phyloP scores from a whole-genome alignment of 352 stramenopile species.

The Globisporangium barbulae region DNA sequence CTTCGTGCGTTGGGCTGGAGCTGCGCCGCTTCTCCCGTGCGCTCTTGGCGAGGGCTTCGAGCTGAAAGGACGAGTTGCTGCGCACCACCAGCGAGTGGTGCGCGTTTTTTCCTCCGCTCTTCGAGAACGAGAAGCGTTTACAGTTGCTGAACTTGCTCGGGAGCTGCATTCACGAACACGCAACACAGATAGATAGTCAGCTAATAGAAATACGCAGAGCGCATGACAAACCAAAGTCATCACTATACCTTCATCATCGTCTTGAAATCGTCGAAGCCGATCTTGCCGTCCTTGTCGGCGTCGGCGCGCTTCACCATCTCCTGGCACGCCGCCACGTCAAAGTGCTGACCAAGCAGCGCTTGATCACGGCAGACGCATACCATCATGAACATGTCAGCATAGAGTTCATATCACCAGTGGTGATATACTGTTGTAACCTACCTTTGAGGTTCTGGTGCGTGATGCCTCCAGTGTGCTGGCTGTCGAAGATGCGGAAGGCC shows the following conservation, averaged over 20 bases:
- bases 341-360: constrained; percentile 58
- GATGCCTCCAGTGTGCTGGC: constrained; percentile 56
- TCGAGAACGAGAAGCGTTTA: constrained; percentile 3
- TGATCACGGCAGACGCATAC: not conserved
- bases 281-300: constrained; percentile 59
- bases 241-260: constrained; percentile 52
- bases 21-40: constrained; percentile 19
- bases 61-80: constrained; percentile 21
- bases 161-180: constrained; percentile 6
- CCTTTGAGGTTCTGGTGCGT: constrained; percentile 42
- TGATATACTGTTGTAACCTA: not conserved
- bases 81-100: constrained; percentile 21
- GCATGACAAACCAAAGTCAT: not conserved
- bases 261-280: constrained; percentile 67
- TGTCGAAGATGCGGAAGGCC: constrained; percentile 64
- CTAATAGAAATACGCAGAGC: not conserved
- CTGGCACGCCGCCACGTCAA: constrained; percentile 44
- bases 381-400: not conserved
- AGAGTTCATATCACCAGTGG: not conserved
- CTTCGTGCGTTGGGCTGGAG: constrained; percentile 18
- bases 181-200: not conserved
- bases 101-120: constrained; percentile 4
- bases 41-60: constrained; percentile 11
- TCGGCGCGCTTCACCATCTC: constrained; percentile 69
- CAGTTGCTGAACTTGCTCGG: constrained; percentile 14